These are phyloP conservation scores for Trametes punicea DNA, from an alignment of 768 basidiomycete species.

Conservation along the genomic window DNA sequence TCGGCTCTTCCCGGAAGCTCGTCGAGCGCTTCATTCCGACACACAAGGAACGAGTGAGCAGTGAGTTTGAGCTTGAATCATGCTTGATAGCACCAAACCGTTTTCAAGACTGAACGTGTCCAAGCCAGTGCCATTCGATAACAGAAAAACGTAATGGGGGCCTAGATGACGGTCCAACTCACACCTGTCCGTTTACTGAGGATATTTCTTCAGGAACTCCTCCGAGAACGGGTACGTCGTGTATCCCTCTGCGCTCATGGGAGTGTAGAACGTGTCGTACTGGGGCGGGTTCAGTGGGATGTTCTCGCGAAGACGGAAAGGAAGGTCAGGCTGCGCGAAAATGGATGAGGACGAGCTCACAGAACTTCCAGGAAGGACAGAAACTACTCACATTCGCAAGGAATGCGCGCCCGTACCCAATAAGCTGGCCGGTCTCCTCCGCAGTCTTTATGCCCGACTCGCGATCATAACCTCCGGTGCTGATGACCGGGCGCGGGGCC, in stretches of 20 bases:
- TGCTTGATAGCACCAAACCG: too few species aligned
- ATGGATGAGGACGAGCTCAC: neutral
- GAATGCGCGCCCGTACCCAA: constrained; percentile 29
- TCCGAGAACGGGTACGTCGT: constrained; percentile 24
- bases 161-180: too few species aligned
- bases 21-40: too few species aligned
- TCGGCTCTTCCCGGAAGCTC: too few species aligned
- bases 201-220: constrained; percentile 3
- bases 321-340: constrained; percentile 49
- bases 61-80: too few species aligned
- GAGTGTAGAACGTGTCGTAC: constrained; percentile 38
- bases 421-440: constrained; percentile 24
- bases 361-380: too few species aligned
- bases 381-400: constrained; percentile 29
- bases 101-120: too few species aligned
- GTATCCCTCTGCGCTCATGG: constrained; percentile 30
- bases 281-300: constrained; percentile 35
- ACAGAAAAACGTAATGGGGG: too few species aligned
- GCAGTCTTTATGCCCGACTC: constrained; percentile 22
- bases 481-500: constrained; percentile 24
- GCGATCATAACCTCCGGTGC: constrained; percentile 24
- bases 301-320: constrained; percentile 34
- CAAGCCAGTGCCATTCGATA: too few species aligned
- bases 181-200: neutral
- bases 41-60: too few species aligned